Evolutionary conservation across 2,329 filamentous ascomycete genomes (phyloP), one percentile per base, ranked within the genome.

Genomic region (Xylariaceae sp.): DNA sequence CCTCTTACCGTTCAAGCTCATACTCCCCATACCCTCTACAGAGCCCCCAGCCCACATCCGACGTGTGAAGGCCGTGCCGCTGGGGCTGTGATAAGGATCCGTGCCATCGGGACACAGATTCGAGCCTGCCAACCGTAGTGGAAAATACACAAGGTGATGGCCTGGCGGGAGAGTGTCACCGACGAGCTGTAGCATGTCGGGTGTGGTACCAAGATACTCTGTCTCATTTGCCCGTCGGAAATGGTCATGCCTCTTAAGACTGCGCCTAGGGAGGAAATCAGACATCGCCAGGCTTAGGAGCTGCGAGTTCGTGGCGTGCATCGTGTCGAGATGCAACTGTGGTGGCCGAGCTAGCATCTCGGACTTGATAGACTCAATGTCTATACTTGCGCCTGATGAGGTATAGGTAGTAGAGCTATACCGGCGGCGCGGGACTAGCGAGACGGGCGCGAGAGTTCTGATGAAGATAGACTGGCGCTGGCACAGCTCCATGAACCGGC

Each of bases 1-100:
- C 0, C 65, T 52, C 9, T 72, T 49, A 3, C 73, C 72, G 47
- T 80, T 73, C 3, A 82, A 59, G 5, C 53, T 36, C 53, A 82
- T 58, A 3, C 64, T 64, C 5, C 26, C 54, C 15, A 72, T 70
- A 62, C 89, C 89, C 1, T 67, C 68, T 7, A 97, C 72, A 33
- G 81, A 80, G 0, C 93, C 94, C 26, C 92, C 92, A 11, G 90
- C 91, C 94, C 94, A 99, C 76, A 99, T 84, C 15, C 94, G 85
- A 18, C 89, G 82, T 44, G 80, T 80, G 69, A 89, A 96, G n/a
- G 49, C 32, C 1, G 86, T 85, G 3, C 69, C 68, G 1, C 88
- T 90, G 0, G 93, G 93, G 20, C 80, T 86, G 67, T 96, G 91
- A 47, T 87, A 78, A 4, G 83, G 77, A 69, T 97, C 93, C 1